Evolutionary conservation across 2,329 filamentous ascomycete genomes (phyloP).

Genomic region (Huntiella decipiens): DNA sequence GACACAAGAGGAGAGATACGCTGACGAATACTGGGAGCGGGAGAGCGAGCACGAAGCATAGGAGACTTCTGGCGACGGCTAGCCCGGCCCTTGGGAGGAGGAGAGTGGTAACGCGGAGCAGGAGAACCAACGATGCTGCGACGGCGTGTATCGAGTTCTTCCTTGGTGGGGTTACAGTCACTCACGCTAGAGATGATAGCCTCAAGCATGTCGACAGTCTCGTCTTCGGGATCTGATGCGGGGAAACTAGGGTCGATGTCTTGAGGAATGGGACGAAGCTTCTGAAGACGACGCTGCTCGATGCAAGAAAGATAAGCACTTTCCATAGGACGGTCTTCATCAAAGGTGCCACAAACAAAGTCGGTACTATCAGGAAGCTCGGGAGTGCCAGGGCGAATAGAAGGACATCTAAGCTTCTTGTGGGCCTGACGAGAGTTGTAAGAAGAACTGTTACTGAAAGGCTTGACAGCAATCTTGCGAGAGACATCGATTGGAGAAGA

Average conservation of each 20-base stretch:
- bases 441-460: slow-evolving; percentile 36
- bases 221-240: slow-evolving; percentile 76
- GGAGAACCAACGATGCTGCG: slow-evolving; percentile 31
- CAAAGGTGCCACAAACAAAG: slow-evolving; percentile 94
- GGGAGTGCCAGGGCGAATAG: slow-evolving; percentile 49
- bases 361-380: slow-evolving; percentile 94
- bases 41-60: slow-evolving; percentile 27
- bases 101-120: slow-evolving; percentile 25
- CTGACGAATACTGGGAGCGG: slow-evolving; percentile 36
- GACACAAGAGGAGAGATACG: slow-evolving; percentile 50
- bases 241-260: slow-evolving; percentile 97
- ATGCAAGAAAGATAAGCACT: slow-evolving; percentile 78
- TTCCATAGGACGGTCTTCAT: slow-evolving; percentile 88
- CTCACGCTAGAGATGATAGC: slow-evolving; percentile 16
- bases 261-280: slow-evolving; percentile 71
- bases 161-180: slow-evolving; percentile 27
- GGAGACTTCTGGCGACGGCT: slow-evolving; percentile 18
- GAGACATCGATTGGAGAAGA: neutral
- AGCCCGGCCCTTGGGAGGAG: slow-evolving; percentile 22
- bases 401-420: slow-evolving; percentile 22
- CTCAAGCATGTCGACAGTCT: slow-evolving; percentile 50
- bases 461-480: neutral
- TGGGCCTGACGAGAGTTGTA: slow-evolving; percentile 26
- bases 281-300: slow-evolving; percentile 61
- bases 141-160: slow-evolving; percentile 26